These are phyloP conservation scores for Brassica hybrid DNA, from an alignment of 441 rosid species.

Conservation along the genomic window DNA sequence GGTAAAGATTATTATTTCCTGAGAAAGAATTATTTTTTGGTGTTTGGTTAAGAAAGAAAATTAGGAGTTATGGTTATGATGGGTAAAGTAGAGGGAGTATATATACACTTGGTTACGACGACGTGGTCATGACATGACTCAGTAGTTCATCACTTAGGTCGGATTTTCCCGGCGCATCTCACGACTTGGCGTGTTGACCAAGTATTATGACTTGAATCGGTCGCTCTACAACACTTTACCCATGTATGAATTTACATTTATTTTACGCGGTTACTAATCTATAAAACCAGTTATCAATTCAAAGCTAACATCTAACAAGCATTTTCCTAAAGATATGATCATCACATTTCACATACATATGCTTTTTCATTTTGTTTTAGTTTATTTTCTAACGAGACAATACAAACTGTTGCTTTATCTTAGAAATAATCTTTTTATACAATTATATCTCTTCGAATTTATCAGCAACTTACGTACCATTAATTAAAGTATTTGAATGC, in stretches of 20 bases:
- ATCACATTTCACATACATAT: neutral
- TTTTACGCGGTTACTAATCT: neutral
- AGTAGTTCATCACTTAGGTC: slow-evolving; percentile 35
- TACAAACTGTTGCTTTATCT: neutral
- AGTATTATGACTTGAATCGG: slow-evolving; percentile 39
- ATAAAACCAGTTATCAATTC: neutral
- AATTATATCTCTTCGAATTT: neutral
- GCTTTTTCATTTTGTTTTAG: neutral
- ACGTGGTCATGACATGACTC: slow-evolving; percentile 19
- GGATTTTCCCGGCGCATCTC: slow-evolving; percentile 34
- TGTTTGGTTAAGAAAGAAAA: neutral
- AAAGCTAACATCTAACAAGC: neutral
- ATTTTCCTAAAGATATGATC: neutral
- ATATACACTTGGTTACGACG: slow-evolving; percentile 5
- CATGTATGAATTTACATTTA: neutral
- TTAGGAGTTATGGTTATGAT: slow-evolving; percentile 21
- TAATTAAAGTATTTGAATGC: neutral
- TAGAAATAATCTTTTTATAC: neutral
- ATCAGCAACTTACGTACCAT: neutral
- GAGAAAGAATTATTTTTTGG: neutral
- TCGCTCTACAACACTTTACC: slow-evolving; percentile 22
- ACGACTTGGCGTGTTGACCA: slow-evolving; percentile 41
- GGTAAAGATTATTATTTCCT: neutral
- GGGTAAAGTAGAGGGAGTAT: slow-evolving; percentile 7
- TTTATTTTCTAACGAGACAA: neutral